Evolutionary conservation across 2,329 filamentous ascomycete genomes (phyloP).

Genomic region (Alternaria incomplexa): DNA sequence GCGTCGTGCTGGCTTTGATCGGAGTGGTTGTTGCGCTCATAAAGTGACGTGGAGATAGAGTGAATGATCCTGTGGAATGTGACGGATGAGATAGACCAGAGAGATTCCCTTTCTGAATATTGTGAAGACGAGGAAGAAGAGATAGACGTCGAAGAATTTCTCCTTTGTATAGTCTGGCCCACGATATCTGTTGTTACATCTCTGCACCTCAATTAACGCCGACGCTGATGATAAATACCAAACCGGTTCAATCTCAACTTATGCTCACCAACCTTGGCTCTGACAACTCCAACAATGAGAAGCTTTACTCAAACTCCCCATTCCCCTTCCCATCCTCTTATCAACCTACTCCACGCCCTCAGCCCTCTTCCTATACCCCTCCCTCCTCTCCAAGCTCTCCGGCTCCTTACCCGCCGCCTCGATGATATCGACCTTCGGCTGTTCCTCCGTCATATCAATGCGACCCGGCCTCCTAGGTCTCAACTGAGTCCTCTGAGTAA

Average conservation of each 20-base stretch:
- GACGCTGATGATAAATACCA: slow-evolving; percentile 53
- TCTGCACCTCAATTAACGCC: slow-evolving; percentile 57
- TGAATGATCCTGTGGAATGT: too few relatives aligned
- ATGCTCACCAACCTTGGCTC: too few relatives aligned
- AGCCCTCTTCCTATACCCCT: slow-evolving; percentile 52
- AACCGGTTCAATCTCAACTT: background rate
- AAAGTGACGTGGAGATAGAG: too few relatives aligned
- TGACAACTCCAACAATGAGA: too few relatives aligned
- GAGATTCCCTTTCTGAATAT: too few relatives aligned
- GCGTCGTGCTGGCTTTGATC: too few relatives aligned
- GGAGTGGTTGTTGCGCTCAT: too few relatives aligned
- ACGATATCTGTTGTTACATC: background rate
- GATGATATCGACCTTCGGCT: slow-evolving; percentile 59
- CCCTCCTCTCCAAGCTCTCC: slow-evolving; percentile 56
- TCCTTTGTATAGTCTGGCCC: background rate
- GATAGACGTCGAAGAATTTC: too few relatives aligned
- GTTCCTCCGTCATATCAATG: slow-evolving; percentile 50
- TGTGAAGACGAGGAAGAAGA: too few relatives aligned
- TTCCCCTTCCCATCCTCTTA: too few relatives aligned
- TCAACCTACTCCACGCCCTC: slow-evolving; percentile 40
- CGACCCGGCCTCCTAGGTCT: slow-evolving; percentile 52
- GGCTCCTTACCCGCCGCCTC: slow-evolving; percentile 60
- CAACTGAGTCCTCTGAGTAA: slow-evolving; percentile 63
- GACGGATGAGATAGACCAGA: too few relatives aligned
- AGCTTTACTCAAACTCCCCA: too few relatives aligned